phyloP scores from a whole-genome alignment of 306 rosid genomes.

The Gastrolobium villosum region DNA sequence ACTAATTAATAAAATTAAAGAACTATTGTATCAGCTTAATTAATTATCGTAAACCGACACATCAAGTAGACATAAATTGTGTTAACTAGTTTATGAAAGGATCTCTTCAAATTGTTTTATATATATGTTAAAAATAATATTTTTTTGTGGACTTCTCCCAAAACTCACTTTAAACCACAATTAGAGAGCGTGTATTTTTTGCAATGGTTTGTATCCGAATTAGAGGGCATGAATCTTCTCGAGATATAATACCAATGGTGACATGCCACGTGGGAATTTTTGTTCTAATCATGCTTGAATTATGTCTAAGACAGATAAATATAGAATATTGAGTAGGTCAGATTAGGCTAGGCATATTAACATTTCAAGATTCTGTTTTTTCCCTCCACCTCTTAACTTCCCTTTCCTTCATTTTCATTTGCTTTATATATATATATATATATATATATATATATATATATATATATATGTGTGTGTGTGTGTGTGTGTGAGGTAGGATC shows the following conservation, averaged over 20 bases:
- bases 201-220: constrained; percentile 50
- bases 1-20: neutral
- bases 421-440: neutral
- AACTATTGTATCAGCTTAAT: neutral
- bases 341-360: constrained; percentile 31
- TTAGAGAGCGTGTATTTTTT: neutral
- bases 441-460: neutral
- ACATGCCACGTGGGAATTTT: constrained; percentile 51
- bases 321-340: constrained; percentile 76
- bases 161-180: no score
- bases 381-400: constrained; percentile 15
- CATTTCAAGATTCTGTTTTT: constrained; percentile 40
- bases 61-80: neutral
- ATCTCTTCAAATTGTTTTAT: neutral
- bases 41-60: neutral
- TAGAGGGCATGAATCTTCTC: constrained; percentile 62
- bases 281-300: constrained; percentile 53
- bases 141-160: no score
- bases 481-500: no score
- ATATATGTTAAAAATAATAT: no score
- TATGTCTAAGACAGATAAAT: constrained; percentile 55
- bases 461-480: no score
- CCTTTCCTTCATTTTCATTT: constrained; percentile 23
- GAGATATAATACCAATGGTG: constrained; percentile 65
- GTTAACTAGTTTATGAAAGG: constrained; percentile 5